Conservation (phyloP, 352 stramenopile genomes). For the Phytophthora gonapodyides region DNA sequence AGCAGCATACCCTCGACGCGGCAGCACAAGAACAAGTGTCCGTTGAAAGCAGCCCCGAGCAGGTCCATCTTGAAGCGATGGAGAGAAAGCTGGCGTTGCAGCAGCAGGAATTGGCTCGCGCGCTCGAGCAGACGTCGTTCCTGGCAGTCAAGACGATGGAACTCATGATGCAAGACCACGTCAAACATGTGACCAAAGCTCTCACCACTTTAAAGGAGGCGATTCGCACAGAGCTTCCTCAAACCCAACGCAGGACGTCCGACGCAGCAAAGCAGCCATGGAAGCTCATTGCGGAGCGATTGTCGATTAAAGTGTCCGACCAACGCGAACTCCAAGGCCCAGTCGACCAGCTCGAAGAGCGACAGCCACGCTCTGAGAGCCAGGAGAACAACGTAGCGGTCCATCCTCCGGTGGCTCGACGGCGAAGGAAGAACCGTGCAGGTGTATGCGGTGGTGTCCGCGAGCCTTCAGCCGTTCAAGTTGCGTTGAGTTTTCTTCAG, state of each 20-base stretch:
- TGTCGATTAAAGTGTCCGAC: conserved; percentile 17
- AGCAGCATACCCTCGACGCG: not conserved
- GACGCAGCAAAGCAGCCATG: conserved; percentile 15
- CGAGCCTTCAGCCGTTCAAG: conserved; percentile 18
- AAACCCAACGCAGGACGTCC: not conserved
- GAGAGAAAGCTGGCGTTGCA: conserved; percentile 41
- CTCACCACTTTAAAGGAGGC: conserved; percentile 20
- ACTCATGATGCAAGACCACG: conserved; percentile 54
- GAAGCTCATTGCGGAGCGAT: conserved; percentile 16
- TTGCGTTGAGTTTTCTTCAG: conserved; percentile 17
- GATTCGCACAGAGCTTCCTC: not conserved
- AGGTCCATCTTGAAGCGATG: conserved; percentile 27
- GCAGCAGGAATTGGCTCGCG: conserved; percentile 36
- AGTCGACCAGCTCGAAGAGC: not conserved
- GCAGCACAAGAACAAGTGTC: conserved; percentile 20
- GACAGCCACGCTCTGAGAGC: not conserved
- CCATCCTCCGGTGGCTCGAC: not conserved
- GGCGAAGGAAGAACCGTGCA: not conserved
- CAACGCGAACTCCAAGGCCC: conserved; percentile 7
- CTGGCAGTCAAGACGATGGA: conserved; percentile 64
- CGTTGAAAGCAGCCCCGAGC: conserved; percentile 18
- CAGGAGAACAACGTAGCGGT: not conserved
- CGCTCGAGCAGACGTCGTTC: conserved; percentile 42
- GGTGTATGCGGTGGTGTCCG: not conserved
- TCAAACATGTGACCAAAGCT: conserved; percentile 44